Evolutionary conservation across 768 basidiomycete species (phyloP), one percentile per base, ranked within the genome.

Genomic region (Phylloporus sp.): DNA sequence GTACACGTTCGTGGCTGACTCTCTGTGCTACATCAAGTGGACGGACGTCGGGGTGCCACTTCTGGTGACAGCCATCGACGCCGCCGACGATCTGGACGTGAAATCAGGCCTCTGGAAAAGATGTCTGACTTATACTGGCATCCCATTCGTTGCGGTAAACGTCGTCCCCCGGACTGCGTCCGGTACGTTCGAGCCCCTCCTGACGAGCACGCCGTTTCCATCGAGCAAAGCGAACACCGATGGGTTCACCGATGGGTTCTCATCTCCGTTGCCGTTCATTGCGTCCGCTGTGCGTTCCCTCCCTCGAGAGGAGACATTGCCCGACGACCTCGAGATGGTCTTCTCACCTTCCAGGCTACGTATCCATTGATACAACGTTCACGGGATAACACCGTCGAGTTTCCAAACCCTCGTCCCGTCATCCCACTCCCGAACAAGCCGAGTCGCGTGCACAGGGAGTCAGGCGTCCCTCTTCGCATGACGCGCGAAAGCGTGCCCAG

Each of bases 1-100:
- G 9, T 56, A 56, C 28, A 62, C 59, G 6, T 62, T 55, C 23
- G 60, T 62, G 22, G 44, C 48, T 17, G 54, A 59, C 34, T 59
- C 59, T 29, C 56, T 60, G 1, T 59, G 57, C 32, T 41, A 11
- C 29, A 18, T 23, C 34, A 59, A 53, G 36, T 44, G 33, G 13
- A 14, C 29, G 2, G n/a, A n/a, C n/a, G n/a, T 36, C 14, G 47
- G 52, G 22, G 15, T 42, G 18, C 50, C 57, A 0, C n/a, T 40
- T 29, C 39, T 51, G 28, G 20, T 55, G 10, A 28, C 37, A 20
- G 22, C 20, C n/a, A 29, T 24, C 15, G 38, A 40, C 3, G 6
- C 26, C n/a, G 3, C 38, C 21, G n/a, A 34, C 4, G 28, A 17
- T 32, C 15, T 24, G 18, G 15, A 43, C n/a, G 27, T 49, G n/a